Base-by-base conservation (phyloP, 129 eudicot species). In the Apium graveolens region DNA sequence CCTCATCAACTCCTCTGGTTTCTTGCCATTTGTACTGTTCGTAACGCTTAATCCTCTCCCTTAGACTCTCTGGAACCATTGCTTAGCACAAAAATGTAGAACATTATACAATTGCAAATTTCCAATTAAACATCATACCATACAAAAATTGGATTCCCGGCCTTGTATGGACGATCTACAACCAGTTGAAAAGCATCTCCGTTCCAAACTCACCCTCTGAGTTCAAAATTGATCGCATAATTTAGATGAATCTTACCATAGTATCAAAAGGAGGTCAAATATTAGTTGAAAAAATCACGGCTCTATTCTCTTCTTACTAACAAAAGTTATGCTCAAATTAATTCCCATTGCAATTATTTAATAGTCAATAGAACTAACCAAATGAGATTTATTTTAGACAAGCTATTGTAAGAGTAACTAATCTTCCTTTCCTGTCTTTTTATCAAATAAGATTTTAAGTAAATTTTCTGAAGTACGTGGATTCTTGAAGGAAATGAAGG, bases 241-340 rank as follows among this genome's bases (percentile, higher is more conserved):
- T 63, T 80, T 1, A 81, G 26, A 46, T 45, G 18, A 73, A 83
- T 38, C 43, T 27, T 80, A 27, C 35, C 66, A 34, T 21, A 14
- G 70, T 53, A 35, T 31, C 46, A 77, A 8, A 71, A 81, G 44
- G 24, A 38, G 37, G 53, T 53, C 55, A 32, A 82, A 35, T 49
- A 20, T 53, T 21, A 24, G 24, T 32, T 12, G 70, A 78, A 78
- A 38, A 13, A 78, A 24, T 49, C 43, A 79, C 20, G 42, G 76
- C 20, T 70, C 75, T 46, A 24, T 65, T 60, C 38, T 17, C 9
- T 16, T 70, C 49, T 32, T 70, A 70, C 24, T 35, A 35, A 45
- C 74, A 70, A 70, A 34, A 70, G n/a, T 17, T 70, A 44, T 20
- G 37, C 45, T 18, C n/a, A n/a, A n/a, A n/a, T n/a, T n/a, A n/a